Evolutionary conservation across 2,329 filamentous ascomycete genomes (phyloP).

Genomic region (Chrysoporthe deuterocubensis): DNA sequence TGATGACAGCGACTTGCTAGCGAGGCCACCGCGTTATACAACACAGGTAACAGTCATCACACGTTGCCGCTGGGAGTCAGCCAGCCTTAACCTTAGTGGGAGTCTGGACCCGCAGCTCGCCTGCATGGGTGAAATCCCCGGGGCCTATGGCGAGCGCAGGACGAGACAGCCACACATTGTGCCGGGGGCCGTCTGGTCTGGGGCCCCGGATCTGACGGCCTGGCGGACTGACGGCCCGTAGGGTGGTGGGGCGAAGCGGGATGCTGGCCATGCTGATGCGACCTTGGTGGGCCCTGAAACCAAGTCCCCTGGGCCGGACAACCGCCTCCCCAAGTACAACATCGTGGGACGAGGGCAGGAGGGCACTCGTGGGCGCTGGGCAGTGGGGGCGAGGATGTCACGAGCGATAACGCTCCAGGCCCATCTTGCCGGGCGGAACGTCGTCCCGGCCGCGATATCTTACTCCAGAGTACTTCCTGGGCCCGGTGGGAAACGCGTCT

Average conservation of each 20-base stretch:
- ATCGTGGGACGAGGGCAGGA: not conserved
- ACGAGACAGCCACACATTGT: not conserved
- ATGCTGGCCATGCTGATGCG: not conserved
- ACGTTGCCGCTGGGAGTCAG: not conserved
- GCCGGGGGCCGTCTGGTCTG: not conserved
- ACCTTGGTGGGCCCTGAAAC: slow-evolving; percentile 23
- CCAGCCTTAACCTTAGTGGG: not conserved
- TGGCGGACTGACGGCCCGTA: slow-evolving; percentile 27
- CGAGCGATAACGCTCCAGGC: not conserved
- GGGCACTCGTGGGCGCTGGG: not conserved
- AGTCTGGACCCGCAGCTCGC: slow-evolving; percentile 1
- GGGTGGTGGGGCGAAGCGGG: slow-evolving; percentile 23
- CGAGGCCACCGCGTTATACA: not conserved
- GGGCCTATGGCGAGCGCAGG: not conserved
- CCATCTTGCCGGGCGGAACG: not conserved
- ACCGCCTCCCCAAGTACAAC: slow-evolving; percentile 15
- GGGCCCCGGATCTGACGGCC: slow-evolving; percentile 15
- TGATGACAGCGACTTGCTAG: not conserved
- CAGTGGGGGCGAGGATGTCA: not conserved
- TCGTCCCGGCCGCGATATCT: slow-evolving; percentile 6
- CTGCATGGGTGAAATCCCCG: not conserved
- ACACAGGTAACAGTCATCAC: not conserved
- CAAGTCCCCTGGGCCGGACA: slow-evolving; percentile 20
- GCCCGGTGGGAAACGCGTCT: not conserved
- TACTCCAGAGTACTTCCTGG: slow-evolving; percentile 14